Conservation (phyloP, 2,329 filamentous ascomycete genomes). For the Cladosporium sp. region DNA sequence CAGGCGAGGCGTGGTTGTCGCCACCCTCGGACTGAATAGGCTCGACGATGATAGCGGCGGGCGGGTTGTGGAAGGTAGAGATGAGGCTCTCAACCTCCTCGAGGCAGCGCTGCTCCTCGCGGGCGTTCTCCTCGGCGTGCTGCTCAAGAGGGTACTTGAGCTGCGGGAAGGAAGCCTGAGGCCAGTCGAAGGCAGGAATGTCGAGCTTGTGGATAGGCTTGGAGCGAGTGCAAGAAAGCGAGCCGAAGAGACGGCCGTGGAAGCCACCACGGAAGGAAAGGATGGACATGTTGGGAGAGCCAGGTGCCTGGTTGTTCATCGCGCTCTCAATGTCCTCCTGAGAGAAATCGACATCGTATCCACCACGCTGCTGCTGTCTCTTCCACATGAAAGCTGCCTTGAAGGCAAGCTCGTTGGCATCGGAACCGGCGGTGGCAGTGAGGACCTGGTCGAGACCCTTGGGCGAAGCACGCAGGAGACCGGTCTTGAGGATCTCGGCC, state of each 20-base stretch:
- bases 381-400: conserved; percentile 95
- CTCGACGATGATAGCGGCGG: conserved; percentile 79
- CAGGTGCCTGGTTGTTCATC: conserved; percentile 79
- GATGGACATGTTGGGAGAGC: conserved; percentile 75
- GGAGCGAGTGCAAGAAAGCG: conserved; percentile 80
- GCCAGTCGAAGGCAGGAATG: conserved; percentile 93
- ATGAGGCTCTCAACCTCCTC: conserved; percentile 81
- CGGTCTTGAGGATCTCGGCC: conserved; percentile 72
- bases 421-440: conserved; percentile 82
- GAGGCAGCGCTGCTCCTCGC: conserved; percentile 74
- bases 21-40: conserved; percentile 91
- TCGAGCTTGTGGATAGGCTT: conserved; percentile 95
- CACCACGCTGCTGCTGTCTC: conserved; percentile 75
- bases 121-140: conserved; percentile 74
- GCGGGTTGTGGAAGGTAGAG: conserved; percentile 71
- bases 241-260: conserved; percentile 86
- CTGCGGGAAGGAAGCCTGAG: conserved; percentile 77
- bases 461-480: conserved; percentile 77
- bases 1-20: conserved; percentile 86
- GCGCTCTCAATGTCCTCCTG: conserved; percentile 66
- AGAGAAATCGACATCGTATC: conserved; percentile 72
- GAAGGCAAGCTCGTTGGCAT: conserved; percentile 92
- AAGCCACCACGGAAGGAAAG: conserved; percentile 84
- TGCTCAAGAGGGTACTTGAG: conserved; percentile 84
- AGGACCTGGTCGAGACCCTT: conserved; percentile 84